Conservation (phyloP, 768 basidiomycete genomes). For the Lentinula lateritia region DNA sequence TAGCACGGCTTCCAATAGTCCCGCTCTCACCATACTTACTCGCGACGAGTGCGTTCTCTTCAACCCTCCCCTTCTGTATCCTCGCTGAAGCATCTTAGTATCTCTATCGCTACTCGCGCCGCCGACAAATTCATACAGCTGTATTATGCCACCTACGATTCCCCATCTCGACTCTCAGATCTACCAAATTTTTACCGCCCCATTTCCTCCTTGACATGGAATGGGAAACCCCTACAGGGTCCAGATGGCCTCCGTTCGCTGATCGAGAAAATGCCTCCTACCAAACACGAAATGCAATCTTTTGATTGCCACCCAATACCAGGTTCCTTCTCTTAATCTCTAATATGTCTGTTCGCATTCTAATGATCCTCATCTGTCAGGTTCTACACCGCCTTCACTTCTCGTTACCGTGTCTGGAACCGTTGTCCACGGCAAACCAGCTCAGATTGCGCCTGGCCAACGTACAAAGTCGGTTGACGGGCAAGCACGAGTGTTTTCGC, state of each 20-base stretch:
- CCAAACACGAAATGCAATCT: constrained; percentile 81
- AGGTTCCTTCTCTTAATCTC: constrained; percentile 35
- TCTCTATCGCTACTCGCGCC: constrained; percentile 80
- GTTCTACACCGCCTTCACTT: constrained; percentile 72
- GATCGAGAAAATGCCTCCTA: constrained; percentile 67
- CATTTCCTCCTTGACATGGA: constrained; percentile 77
- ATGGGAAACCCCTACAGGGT: constrained; percentile 76
- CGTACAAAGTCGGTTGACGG: constrained; percentile 53
- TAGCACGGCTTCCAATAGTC: constrained; percentile 13
- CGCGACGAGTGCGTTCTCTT: constrained; percentile 48
- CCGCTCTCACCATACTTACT: constrained; percentile 32
- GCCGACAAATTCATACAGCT: constrained; percentile 80
- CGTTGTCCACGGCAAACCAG: constrained; percentile 63
- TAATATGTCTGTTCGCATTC: neutral
- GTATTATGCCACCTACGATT: constrained; percentile 81
- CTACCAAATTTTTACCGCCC: constrained; percentile 79
- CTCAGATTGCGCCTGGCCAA: constrained; percentile 46
- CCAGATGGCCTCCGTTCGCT: constrained; percentile 62
- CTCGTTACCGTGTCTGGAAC: constrained; percentile 77
- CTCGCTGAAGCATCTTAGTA: constrained; percentile 35
- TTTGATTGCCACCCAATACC: constrained; percentile 90
- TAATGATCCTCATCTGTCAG: constrained; percentile 28
- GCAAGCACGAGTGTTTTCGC: constrained; percentile 80
- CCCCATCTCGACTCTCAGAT: constrained; percentile 67
- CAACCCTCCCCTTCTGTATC: constrained; percentile 13